Base-by-base conservation (phyloP, 202 grass and related monocot genomes). In the Panicum virgatum region DNA sequence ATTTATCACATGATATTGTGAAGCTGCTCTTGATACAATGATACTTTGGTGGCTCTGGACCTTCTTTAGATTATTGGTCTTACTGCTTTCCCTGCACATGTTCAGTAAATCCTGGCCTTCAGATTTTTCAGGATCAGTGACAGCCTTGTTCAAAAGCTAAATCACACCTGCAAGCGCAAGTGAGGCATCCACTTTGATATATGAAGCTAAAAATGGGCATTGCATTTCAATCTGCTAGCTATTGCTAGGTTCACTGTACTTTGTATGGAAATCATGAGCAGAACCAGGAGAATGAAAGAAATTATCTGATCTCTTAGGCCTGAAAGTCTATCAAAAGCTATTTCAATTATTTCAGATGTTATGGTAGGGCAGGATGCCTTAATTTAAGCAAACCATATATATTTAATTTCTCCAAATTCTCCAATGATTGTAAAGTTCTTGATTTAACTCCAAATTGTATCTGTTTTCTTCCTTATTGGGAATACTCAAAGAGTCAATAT, bases 221-320 rank as follows among this genome's bases (percentile, higher is more conserved):
- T 45, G 0, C 5, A 34, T 48, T 65, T 23, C 18, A 25, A 11
- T 23, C 44, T 32, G 9, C 39, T 32, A 61, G 4, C 42, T 44
- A 30, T 76, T 62, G 13, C 40, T 30, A 45, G 14, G 15, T 12
- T 62, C 5, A 58, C 66, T 60, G 18, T n/a, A 45, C 13, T 23
- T 72, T 32, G 9, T 46, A 36, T 72, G 19, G 51, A 62, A 72
- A 61, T 63, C 44, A 63, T 63, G 69, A 73, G 6, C 22, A 73
- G 26, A 57, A 75, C 51, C 15, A 59, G 72, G 50, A 57, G 18
- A 59, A 48, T 60, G 5, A 29, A 8, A 16, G 9, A 48, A 70
- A 77, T 29, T 25, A 23, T 57, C 60, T 44, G 5, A 69, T 84
- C 29, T 84, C 27, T 56, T 5, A 60, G 60, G 52, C 38, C 27